Base-by-base conservation (phyloP, 495 filamentous ascomycete species). In the Daldinia grandis region DNA sequence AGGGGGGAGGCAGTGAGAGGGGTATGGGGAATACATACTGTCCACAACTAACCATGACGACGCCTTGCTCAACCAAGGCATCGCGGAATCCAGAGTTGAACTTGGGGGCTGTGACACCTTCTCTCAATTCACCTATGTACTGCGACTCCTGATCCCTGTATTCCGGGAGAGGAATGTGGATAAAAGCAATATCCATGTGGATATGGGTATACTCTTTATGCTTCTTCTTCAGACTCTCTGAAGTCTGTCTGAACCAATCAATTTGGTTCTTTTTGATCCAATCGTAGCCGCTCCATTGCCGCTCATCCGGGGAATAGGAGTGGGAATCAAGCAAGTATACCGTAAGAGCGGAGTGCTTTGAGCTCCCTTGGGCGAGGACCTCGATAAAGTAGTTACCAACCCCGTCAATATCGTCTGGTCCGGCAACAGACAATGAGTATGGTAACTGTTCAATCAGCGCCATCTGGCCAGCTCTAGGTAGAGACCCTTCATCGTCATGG, bases 361-460 rank as follows among this genome's bases (percentile, higher is more conserved):
- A 91, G 64, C 81, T 87, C 37, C 91, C 92, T 51, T 89, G 89
- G 2, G 92, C 93, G 56, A 95, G 88, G 19, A 99, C 85, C 81
- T 99, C 96, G 68, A 99, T 86, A 75, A 91, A 90, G 79, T 98
- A 99, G 76, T 99, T 99, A 27, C 95, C 95, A 35, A 96, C 89
- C 10, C 95, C 95, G 68, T 93, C 93, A 63, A 98, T 87, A 56
- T 90, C 88, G 31, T 88, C 87, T 12, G 95, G 92, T 2, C 95
- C 96, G 31, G 92, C 87, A 64, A 86, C 80, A 37, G 94, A 93
- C 30, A 98, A 86, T 8, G 93, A 97, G 80, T 93, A 98, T 5
- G 95, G 96, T 1, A 99, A 85, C 2, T 89, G 87, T 78, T 97
- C 88, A 37, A 95, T 88, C 24, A 99, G 84, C 5, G 87, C 82